Percentiles rank a stretch among this genome's conserved stretches.
Conservation (phyloP, 129 eudicot genomes). For the Arctium minus region DNA sequence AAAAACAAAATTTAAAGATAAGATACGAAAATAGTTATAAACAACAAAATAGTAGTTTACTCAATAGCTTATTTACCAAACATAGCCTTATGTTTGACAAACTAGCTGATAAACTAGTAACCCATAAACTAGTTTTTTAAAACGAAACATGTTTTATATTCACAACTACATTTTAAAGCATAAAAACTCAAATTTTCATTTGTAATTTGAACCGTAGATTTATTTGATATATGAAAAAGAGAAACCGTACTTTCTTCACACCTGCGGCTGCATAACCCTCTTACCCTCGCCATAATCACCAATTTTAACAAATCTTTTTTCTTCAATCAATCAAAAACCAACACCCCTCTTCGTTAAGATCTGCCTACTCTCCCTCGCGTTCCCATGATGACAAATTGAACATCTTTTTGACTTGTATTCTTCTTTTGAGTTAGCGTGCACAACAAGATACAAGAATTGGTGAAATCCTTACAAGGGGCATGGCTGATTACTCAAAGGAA, state of each 20-base stretch:
- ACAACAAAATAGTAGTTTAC: no score
- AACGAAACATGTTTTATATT: no score
- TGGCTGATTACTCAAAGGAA: slow-evolving; percentile 82
- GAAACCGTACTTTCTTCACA: background rate
- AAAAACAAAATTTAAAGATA: no score
- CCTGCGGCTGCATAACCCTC: slow-evolving; percentile 21
- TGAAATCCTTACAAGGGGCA: background rate
- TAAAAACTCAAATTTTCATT: background rate
- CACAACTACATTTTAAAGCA: background rate
- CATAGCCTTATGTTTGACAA: no score
- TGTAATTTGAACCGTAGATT: slow-evolving; percentile 1
- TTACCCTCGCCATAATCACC: background rate
- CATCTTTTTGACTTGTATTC: background rate
- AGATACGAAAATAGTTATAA: no score
- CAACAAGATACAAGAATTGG: background rate
- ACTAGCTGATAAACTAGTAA: no score
- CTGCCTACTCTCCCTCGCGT: background rate
- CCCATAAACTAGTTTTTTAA: no score
- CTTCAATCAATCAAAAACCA: slow-evolving; percentile 6
- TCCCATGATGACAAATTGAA: slow-evolving; percentile 15
- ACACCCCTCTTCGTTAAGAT: slow-evolving; percentile 14
- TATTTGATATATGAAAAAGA: background rate
- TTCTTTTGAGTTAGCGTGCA: slow-evolving; percentile 24
- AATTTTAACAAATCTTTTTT: slow-evolving; percentile 1
- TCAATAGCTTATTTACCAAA: no score